Conservation (phyloP, 345 rosid species). For the Punica granatum region DNA sequence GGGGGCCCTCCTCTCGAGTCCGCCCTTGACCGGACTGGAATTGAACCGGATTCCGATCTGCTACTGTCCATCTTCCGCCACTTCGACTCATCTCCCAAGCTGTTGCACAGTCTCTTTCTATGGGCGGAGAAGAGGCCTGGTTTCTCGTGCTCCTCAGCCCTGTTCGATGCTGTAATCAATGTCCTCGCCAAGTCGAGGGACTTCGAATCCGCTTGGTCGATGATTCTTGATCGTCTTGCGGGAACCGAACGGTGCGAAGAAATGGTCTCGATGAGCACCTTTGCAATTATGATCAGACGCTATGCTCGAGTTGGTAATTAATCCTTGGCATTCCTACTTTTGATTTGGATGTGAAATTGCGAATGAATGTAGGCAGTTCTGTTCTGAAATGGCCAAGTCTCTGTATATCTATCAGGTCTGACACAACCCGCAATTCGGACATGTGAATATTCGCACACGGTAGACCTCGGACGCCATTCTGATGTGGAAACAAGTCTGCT, state of each 20-base stretch:
- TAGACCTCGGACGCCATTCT: constrained; percentile 22
- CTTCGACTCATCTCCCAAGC: constrained; percentile 58
- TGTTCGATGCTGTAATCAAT: constrained; percentile 43
- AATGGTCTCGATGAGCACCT: constrained; percentile 58
- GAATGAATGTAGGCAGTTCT: not conserved
- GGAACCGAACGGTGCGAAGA: constrained; percentile 17
- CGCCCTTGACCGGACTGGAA: constrained; percentile 44
- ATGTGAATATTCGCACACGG: constrained; percentile 48
- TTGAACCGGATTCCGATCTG: constrained; percentile 43
- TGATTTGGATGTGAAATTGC: no score
- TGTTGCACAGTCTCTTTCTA: constrained; percentile 47
- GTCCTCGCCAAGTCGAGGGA: constrained; percentile 58
- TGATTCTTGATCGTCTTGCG: constrained; percentile 46
- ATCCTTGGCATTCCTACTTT: not conserved
- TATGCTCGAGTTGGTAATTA: constrained; percentile 68
- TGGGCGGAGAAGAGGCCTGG: constrained; percentile 72
- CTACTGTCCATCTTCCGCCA: constrained; percentile 42
- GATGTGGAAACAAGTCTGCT: constrained; percentile 35
- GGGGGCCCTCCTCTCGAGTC: constrained; percentile 40
- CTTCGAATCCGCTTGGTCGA: constrained; percentile 63
- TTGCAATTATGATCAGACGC: constrained; percentile 67
- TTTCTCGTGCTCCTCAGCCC: constrained; percentile 31
- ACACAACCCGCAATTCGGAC: constrained; percentile 53
- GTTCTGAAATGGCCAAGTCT: not conserved
- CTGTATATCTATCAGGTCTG: constrained; percentile 56